Evolutionary conservation across 352 stramenopile genomes (phyloP).

Genomic region (Pythium vanterpoolii): DNA sequence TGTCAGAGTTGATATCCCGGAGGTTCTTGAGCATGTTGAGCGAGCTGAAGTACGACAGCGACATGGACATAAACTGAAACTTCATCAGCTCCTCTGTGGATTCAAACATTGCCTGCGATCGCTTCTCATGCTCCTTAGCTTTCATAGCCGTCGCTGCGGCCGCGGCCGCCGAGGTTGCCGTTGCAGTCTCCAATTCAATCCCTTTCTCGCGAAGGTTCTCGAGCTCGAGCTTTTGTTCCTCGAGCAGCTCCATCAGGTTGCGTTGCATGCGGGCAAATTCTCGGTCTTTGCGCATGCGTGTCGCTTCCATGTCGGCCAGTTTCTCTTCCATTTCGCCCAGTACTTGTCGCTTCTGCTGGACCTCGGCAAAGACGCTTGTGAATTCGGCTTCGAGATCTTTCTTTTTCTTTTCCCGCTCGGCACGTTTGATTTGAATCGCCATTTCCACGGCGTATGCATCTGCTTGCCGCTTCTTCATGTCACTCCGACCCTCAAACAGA

Average conservation of each 20-base stretch:
- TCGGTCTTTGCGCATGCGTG: slow-evolving; percentile 88
- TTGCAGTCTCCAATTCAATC: slow-evolving; percentile 90
- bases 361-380: slow-evolving; percentile 85
- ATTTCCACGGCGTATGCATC: slow-evolving; percentile 95
- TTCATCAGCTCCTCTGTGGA: slow-evolving; percentile 96
- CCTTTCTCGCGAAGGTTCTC: slow-evolving; percentile 89
- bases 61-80: slow-evolving; percentile 97
- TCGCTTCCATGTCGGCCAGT: slow-evolving; percentile 86
- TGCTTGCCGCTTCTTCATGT: slow-evolving; percentile 80
- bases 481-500: slow-evolving; percentile 44
- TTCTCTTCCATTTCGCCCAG: slow-evolving; percentile 85
- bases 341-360: slow-evolving; percentile 84
- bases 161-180: slow-evolving; percentile 88
- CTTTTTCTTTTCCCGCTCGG: slow-evolving; percentile 90
- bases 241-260: slow-evolving; percentile 91
- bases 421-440: slow-evolving; percentile 91
- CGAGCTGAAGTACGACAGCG: slow-evolving; percentile 92
- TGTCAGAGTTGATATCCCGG: slow-evolving; percentile 93
- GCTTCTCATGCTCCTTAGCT: slow-evolving; percentile 88
- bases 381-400: slow-evolving; percentile 93
- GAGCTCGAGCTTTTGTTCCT: slow-evolving; percentile 93
- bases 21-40: slow-evolving; percentile 95
- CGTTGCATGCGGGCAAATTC: slow-evolving; percentile 91
- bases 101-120: slow-evolving; percentile 89
- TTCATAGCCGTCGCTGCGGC: slow-evolving; percentile 88